These are phyloP conservation scores for Aureobasidium sp. DNA, from an alignment of 2,329 filamentous ascomycete species.

Conservation along the genomic window DNA sequence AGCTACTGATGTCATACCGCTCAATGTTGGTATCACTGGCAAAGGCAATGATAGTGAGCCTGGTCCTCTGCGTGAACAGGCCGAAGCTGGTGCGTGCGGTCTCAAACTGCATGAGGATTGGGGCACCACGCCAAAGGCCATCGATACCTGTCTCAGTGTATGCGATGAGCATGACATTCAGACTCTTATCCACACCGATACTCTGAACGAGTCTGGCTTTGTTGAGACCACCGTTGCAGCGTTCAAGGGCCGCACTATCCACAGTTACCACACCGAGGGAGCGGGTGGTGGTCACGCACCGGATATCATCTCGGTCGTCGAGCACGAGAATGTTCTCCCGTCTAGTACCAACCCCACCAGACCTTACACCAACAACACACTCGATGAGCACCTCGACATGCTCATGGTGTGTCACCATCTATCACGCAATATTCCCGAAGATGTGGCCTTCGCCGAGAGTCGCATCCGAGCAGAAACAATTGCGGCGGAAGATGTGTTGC, in stretches of 20 bases:
- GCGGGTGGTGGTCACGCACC: constrained; percentile 91
- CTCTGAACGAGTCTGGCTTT: constrained; percentile 93
- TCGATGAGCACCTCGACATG: constrained; percentile 97
- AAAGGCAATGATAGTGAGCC: constrained; percentile 83
- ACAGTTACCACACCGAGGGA: constrained; percentile 95
- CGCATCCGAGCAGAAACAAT: constrained; percentile 95
- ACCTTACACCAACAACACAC: constrained; percentile 82
- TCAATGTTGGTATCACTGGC: constrained; percentile 86
- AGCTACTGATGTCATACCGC: constrained; percentile 68
- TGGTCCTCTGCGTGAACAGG: constrained; percentile 66
- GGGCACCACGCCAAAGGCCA: constrained; percentile 84
- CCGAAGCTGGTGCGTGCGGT: constrained; percentile 75
- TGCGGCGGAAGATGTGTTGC: constrained; percentile 89
- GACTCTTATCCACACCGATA: constrained; percentile 91
- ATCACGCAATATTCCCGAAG: constrained; percentile 85
- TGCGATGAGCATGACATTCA: constrained; percentile 91
- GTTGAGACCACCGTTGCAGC: constrained; percentile 84
- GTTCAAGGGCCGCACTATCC: constrained; percentile 79
- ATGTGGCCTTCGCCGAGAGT: constrained; percentile 89
- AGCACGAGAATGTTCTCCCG: constrained; percentile 79
- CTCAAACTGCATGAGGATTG: constrained; percentile 96
- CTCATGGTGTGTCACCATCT: constrained; percentile 97
- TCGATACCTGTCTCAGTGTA: constrained; percentile 74
- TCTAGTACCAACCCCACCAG: constrained; percentile 88
- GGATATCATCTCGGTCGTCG: constrained; percentile 90